These are phyloP conservation scores for Schizonepeta tenuifolia DNA, from an alignment of 257 asterid genomes.

Conservation along the genomic window DNA sequence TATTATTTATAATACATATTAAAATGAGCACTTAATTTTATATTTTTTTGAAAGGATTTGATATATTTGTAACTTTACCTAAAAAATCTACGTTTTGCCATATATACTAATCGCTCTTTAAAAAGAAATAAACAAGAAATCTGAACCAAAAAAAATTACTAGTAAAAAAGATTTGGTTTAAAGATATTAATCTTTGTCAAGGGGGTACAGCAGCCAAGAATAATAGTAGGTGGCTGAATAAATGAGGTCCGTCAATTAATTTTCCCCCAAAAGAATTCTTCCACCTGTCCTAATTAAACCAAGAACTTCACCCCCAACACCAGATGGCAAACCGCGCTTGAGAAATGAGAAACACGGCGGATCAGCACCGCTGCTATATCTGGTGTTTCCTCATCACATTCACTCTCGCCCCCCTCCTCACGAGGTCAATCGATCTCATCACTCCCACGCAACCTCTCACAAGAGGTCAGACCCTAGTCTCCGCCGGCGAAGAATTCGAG, in stretches of 20 bases:
- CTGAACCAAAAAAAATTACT: no score
- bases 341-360: constrained; percentile 36
- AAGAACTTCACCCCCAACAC: not conserved
- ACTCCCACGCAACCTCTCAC: constrained; percentile 44
- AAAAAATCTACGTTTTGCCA: not conserved
- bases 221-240: not conserved
- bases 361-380: constrained; percentile 19
- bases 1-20: no score
- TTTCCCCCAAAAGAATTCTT: constrained; percentile 11
- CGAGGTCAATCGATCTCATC: constrained; percentile 45
- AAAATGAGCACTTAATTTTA: not conserved
- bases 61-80: not conserved
- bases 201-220: not conserved
- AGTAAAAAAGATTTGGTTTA: no score
- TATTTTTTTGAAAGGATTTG: no score
- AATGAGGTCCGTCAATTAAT: not conserved
- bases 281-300: not conserved
- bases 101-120: not conserved
- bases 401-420: constrained; percentile 30
- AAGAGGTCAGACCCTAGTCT: constrained; percentile 45
- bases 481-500: constrained; percentile 55
- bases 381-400: constrained; percentile 27
- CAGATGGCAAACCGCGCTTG: constrained; percentile 27
- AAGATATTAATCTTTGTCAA: constrained; percentile 18
- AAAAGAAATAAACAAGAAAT: not conserved